These are phyloP conservation scores for Pontederia paniculata DNA, from an alignment of 176 grass and related monocot genomes.

Conservation along the genomic window DNA sequence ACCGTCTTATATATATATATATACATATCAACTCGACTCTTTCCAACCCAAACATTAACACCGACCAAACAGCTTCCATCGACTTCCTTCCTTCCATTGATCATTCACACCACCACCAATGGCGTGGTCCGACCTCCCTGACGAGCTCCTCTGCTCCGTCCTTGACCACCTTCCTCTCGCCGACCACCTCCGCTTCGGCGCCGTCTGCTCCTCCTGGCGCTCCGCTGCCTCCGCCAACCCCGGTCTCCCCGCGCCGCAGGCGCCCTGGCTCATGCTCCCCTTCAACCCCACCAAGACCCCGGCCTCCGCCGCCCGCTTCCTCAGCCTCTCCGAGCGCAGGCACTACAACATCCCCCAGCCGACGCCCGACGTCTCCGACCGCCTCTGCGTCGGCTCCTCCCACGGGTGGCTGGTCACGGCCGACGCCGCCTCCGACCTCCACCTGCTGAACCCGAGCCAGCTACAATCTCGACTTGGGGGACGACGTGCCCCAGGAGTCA, in stretches of 20 bases:
- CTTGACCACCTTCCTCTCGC: constrained; percentile 23
- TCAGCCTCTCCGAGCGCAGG: constrained; percentile 31
- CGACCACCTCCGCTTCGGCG: constrained; percentile 33
- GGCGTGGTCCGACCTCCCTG: constrained; percentile 38
- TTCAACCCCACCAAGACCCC: background rate
- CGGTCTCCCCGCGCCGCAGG: background rate
- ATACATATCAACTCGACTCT: no score
- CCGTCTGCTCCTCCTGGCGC: constrained; percentile 33
- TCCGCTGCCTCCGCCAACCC: background rate
- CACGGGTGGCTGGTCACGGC: constrained; percentile 42
- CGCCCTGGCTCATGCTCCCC: constrained; percentile 55
- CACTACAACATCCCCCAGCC: constrained; percentile 28
- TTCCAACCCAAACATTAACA: no score
- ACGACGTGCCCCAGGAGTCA: constrained; percentile 15
- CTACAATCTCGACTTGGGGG: constrained; percentile 14
- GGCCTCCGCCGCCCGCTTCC: constrained; percentile 17
- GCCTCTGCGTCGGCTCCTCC: constrained; percentile 30
- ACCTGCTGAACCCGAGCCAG: constrained; percentile 28
- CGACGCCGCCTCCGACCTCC: constrained; percentile 28
- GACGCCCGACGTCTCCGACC: constrained; percentile 10
- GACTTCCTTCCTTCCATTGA: no score
- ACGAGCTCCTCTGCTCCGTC: constrained; percentile 30
- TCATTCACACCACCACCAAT: background rate
- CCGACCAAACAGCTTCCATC: no score
- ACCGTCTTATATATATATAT: no score